Evolutionary conservation across 345 rosid genomes (phyloP), one percentile per base, ranked within the genome.

Genomic region (Chamaenerion angustifolium): DNA sequence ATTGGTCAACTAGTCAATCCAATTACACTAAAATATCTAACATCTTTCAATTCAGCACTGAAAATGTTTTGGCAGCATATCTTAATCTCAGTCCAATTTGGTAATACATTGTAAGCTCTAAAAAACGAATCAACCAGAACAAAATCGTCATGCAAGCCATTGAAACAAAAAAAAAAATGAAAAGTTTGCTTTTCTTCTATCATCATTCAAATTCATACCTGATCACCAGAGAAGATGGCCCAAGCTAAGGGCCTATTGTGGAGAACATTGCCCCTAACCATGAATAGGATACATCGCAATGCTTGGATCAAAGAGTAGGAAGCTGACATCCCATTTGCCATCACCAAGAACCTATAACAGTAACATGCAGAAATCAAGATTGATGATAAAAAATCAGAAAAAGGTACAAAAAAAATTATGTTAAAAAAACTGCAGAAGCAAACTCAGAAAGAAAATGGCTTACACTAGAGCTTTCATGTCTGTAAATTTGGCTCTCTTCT

Each of bases 391-490:
- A 47, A 45, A 45, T 12, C 40, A 8, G 12, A 42, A 21, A 40
- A 37, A 52, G 10, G n/a, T n/a, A n/a, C n/a, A n/a, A n/a, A n/a
- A 27, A 42, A 4, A 1, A 12, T 12, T 11, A 10, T 46, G 17
- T n/a, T n/a, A n/a, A n/a, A 16, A n/a, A n/a, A n/a, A n/a, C n/a
- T n/a, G n/a, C n/a, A n/a, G 3, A 13, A 25, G 35, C 16, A 13
- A 21, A 42, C 16, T 31, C 18, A 11, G 45, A 27, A 4, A 12
- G 56, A 53, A 40, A 17, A 31, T 55, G 59, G 53, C 89, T 68
- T 68, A 87, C 98, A 87, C 88, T 18, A 92, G 85, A 8, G 96
- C 85, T 70, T 87, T 92, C 93, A 87, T 82, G 74, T 87, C 98
- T 7, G 93, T 82, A 63, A 68, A 87, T 59, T 47, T 77, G 6